These are phyloP conservation scores for Colletotrichum filicis DNA, from an alignment of 2,329 filamentous ascomycete species.

Conservation along the genomic window DNA sequence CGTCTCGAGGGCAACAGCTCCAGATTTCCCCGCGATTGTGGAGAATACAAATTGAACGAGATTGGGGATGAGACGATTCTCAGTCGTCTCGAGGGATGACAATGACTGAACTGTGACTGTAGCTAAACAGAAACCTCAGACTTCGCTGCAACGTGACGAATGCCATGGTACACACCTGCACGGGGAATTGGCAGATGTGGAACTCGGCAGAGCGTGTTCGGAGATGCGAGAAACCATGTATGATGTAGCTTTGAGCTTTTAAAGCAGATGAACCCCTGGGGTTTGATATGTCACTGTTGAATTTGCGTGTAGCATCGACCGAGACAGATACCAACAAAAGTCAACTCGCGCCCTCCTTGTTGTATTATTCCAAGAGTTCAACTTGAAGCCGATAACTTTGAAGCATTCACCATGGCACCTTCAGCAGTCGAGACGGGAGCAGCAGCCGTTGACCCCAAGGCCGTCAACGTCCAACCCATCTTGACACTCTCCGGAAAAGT, in stretches of 20 bases:
- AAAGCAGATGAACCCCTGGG: neutral
- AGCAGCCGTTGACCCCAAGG: neutral
- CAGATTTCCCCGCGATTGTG: slow-evolving; percentile 27
- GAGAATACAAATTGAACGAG: neutral
- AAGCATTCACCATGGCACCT: slow-evolving; percentile 7
- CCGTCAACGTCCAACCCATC: slow-evolving; percentile 20
- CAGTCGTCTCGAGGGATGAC: slow-evolving; percentile 21
- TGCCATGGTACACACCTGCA: no score
- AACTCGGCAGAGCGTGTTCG: no score
- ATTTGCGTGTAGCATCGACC: no score
- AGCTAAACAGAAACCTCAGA: no score
- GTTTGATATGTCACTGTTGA: neutral
- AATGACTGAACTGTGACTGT: neutral
- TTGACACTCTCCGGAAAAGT: slow-evolving; percentile 49
- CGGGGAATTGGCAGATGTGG: no score
- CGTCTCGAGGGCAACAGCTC: slow-evolving; percentile 26
- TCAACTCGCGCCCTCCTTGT: no score
- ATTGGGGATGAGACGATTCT: neutral
- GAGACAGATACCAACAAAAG: no score
- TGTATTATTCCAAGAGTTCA: neutral
- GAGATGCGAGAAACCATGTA: no score
- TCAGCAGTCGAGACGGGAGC: neutral
- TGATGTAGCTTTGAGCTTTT: neutral
- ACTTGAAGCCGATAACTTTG: neutral
- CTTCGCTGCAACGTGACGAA: no score